Conservation (phyloP, 1,284 basidiomycete genomes). For the Neonothopanus nambi region DNA sequence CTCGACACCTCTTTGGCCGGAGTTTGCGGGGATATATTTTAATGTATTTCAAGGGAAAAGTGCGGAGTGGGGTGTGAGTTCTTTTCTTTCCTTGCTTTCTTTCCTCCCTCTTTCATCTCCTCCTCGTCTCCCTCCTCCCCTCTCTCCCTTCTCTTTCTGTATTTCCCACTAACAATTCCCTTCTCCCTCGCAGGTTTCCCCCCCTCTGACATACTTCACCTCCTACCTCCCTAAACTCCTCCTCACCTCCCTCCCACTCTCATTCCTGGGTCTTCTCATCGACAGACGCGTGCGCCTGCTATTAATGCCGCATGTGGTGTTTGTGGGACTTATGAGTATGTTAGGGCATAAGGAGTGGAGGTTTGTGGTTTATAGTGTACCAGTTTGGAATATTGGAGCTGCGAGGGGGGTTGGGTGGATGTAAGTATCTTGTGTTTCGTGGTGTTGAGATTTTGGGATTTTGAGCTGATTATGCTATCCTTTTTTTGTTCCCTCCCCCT, state of each 20-base stretch:
- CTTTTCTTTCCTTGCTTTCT: neutral
- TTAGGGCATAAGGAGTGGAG: constrained; percentile 96
- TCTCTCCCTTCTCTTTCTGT: too few relatives aligned
- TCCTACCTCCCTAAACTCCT: constrained; percentile 80
- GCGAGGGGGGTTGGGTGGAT: constrained; percentile 64
- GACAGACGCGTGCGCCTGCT: constrained; percentile 53
- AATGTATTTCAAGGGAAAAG: constrained; percentile 89
- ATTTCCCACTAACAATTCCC: too few relatives aligned
- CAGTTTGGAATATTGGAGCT: constrained; percentile 79
- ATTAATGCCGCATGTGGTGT: constrained; percentile 53
- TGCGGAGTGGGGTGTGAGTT: constrained; percentile 87
- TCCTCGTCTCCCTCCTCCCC: constrained; percentile 6
- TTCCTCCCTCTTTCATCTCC: neutral
- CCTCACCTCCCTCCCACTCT: constrained; percentile 65
- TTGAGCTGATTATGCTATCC: too few relatives aligned
- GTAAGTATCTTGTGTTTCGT: constrained; percentile 49
- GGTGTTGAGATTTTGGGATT: too few relatives aligned
- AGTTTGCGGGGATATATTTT: constrained; percentile 79
- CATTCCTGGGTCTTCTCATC: constrained; percentile 48
- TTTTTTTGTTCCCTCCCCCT: too few relatives aligned
- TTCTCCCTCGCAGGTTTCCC: constrained; percentile 68
- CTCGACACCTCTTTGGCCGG: constrained; percentile 76
- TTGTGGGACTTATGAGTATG: constrained; percentile 69
- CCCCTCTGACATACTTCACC: constrained; percentile 71
- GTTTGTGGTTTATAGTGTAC: constrained; percentile 88